These are phyloP conservation scores for Ganoderma meredithae DNA, from an alignment of 1,284 basidiomycete genomes.

Conservation along the genomic window DNA sequence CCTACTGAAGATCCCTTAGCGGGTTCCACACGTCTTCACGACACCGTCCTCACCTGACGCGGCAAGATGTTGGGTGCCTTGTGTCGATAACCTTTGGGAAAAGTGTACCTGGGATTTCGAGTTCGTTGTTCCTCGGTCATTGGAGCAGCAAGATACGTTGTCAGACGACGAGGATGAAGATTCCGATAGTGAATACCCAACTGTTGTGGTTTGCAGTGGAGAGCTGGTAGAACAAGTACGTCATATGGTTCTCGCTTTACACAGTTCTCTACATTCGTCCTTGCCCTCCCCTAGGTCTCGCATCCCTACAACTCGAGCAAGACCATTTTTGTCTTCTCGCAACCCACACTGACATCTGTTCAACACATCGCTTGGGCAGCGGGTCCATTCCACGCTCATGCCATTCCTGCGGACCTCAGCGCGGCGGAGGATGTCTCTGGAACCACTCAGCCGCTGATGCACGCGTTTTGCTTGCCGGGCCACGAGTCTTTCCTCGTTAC, in stretches of 20 bases:
- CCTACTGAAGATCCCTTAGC: slow-evolving; percentile 53
- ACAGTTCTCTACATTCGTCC: background rate
- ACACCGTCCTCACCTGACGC: slow-evolving; percentile 89
- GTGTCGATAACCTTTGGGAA: slow-evolving; percentile 95
- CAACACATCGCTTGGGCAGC: slow-evolving; percentile 97
- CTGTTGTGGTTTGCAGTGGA: slow-evolving; percentile 92
- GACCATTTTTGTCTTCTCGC: slow-evolving; percentile 94
- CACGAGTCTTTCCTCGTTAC: slow-evolving; percentile 74
- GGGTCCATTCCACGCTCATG: slow-evolving; percentile 89
- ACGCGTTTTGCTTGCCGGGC: slow-evolving; percentile 94
- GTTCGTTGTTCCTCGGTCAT: slow-evolving; percentile 89
- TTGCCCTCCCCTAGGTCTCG: slow-evolving; percentile 64
- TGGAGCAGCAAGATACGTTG: slow-evolving; percentile 71
- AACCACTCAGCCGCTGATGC: slow-evolving; percentile 84
- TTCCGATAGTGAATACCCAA: slow-evolving; percentile 67
- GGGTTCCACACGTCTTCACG: slow-evolving; percentile 93
- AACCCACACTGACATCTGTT: slow-evolving; percentile 88
- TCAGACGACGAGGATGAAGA: slow-evolving; percentile 59
- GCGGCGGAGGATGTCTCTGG: slow-evolving; percentile 67
- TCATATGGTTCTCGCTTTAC: slow-evolving; percentile 15
- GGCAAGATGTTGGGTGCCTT: slow-evolving; percentile 97
- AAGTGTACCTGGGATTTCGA: slow-evolving; percentile 99
- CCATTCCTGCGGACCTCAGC: slow-evolving; percentile 69
- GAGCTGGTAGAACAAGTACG: slow-evolving; percentile 92
- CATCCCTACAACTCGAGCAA: slow-evolving; percentile 96